These are phyloP conservation scores for Talaromyces rugulosus DNA, from an alignment of 2,329 filamentous ascomycete species.

Conservation along the genomic window DNA sequence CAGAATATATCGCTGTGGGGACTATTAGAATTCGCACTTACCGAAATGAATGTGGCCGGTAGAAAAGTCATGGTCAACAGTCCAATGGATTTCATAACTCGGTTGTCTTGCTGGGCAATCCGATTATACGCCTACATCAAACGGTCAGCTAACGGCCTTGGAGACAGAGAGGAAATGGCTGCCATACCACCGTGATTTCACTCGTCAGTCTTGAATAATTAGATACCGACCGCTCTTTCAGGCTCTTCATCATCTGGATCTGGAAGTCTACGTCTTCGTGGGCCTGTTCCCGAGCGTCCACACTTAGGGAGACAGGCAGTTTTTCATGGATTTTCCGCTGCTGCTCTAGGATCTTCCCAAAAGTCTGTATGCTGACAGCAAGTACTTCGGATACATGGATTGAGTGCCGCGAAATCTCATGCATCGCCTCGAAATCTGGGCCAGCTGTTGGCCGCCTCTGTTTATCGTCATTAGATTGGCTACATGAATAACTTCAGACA, in stretches of 20 bases:
- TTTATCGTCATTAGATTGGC: neutral
- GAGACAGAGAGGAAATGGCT: neutral
- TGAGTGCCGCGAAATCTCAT: conserved; percentile 11
- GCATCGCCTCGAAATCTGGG: conserved; percentile 11
- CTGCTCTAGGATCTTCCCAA: conserved; percentile 10
- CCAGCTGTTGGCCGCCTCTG: conserved; percentile 6
- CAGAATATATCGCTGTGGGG: neutral
- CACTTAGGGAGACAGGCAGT: neutral
- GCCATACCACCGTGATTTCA: conserved; percentile 11
- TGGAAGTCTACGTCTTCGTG: conserved; percentile 10
- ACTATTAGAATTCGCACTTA: neutral
- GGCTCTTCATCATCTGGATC: conserved; percentile 12
- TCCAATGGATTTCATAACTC: conserved; percentile 11
- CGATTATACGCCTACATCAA: conserved; percentile 10
- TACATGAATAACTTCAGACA: neutral
- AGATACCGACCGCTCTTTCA: conserved; percentile 11
- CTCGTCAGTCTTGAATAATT: conserved; percentile 9
- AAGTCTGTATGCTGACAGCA: conserved; percentile 9
- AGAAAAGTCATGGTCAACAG: conserved; percentile 13
- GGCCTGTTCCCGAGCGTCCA: conserved; percentile 7
- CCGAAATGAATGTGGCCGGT: conserved; percentile 12
- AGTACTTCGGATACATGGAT: conserved; percentile 13
- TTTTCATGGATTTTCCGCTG: conserved; percentile 3
- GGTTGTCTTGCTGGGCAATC: conserved; percentile 12
- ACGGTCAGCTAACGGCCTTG: neutral